Percentiles rank a stretch among this genome's conserved stretches.
Evolutionary conservation across 495 filamentous ascomycete species (phyloP).

Genomic region (Cercophora scortea): DNA sequence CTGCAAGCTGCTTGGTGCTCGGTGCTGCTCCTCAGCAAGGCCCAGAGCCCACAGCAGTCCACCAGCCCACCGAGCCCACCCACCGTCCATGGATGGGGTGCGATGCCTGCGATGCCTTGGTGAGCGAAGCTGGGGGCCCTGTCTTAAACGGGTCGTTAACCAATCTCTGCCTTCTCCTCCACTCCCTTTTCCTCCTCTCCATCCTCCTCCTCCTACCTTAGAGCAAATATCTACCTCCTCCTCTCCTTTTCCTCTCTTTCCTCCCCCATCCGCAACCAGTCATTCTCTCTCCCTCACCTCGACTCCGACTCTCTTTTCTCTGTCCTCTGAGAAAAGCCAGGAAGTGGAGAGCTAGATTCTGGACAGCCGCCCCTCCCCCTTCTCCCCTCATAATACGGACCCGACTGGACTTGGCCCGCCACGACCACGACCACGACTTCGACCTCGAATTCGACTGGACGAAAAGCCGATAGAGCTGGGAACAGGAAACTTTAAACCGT

Average conservation of each 20-base stretch:
- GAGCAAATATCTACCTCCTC: constrained; percentile 48
- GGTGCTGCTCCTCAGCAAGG: too few relatives aligned
- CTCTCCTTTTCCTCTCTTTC: constrained; percentile 40
- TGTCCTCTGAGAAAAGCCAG: constrained; percentile 30
- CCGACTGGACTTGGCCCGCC: not conserved
- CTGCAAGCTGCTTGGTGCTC: constrained; percentile 24
- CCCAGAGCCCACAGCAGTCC: too few relatives aligned
- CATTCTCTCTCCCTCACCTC: constrained; percentile 38
- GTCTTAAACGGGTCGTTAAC: constrained; percentile 46
- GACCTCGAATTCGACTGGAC: constrained; percentile 11
- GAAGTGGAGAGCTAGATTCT: constrained; percentile 32
- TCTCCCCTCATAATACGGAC: constrained; percentile 14
- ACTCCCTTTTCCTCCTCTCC: constrained; percentile 47
- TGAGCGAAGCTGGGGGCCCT: constrained; percentile 26
- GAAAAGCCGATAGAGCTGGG: constrained; percentile 5
- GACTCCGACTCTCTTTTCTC: constrained; percentile 27
- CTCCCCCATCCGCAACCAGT: constrained; percentile 50
- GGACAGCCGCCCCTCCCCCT: constrained; percentile 16
- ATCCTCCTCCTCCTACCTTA: constrained; percentile 49
- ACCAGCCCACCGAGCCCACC: too few relatives aligned
- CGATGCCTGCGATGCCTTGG: constrained; percentile 10
- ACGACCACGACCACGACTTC: constrained; percentile 5
- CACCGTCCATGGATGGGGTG: too few relatives aligned
- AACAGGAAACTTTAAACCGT: constrained; percentile 3
- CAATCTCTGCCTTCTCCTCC: constrained; percentile 40